Conservation (phyloP, 768 basidiomycete species). For the Pilatotrama ljubarskyi region DNA sequence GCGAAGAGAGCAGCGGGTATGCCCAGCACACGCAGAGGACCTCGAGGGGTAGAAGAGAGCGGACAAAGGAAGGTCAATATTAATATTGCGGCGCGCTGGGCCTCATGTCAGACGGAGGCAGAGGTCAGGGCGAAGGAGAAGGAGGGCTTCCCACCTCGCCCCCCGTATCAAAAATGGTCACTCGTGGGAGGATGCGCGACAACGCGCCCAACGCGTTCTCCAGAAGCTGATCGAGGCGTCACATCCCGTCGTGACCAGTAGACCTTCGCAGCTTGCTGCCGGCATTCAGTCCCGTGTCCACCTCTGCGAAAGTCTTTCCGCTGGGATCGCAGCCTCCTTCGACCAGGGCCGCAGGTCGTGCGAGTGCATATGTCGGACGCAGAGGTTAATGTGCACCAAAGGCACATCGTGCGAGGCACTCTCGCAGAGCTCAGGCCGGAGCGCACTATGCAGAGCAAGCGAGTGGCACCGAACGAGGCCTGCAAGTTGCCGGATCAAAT, state of each 20-base stretch:
- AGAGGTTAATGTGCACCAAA: background rate
- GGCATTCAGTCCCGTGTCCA: slow-evolving; percentile 1
- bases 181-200: slow-evolving; percentile 1
- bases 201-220: slow-evolving; percentile 21
- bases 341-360: background rate
- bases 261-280: background rate
- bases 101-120: slow-evolving; percentile 18
- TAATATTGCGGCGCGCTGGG: slow-evolving; percentile 6
- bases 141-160: background rate
- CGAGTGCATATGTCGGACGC: background rate
- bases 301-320: background rate
- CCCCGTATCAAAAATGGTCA: slow-evolving; percentile 7
- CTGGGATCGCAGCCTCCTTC: background rate
- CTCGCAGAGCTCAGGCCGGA: background rate
- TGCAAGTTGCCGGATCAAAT: slow-evolving; percentile 8
- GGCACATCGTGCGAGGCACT: background rate
- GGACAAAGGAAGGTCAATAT: slow-evolving; percentile 18
- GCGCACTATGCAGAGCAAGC: background rate
- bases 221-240: slow-evolving; percentile 15
- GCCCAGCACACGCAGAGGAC: slow-evolving; percentile 26
- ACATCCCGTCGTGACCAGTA: slow-evolving; percentile 2
- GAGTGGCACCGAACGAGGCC: background rate
- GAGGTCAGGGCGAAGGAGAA: slow-evolving; percentile 5
- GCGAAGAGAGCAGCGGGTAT: slow-evolving; percentile 19
- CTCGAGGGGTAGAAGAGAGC: slow-evolving; percentile 19